These are phyloP conservation scores for Candida cerambycidarum DNA, from an alignment of 805 yeast genomes.

Conservation along the genomic window DNA sequence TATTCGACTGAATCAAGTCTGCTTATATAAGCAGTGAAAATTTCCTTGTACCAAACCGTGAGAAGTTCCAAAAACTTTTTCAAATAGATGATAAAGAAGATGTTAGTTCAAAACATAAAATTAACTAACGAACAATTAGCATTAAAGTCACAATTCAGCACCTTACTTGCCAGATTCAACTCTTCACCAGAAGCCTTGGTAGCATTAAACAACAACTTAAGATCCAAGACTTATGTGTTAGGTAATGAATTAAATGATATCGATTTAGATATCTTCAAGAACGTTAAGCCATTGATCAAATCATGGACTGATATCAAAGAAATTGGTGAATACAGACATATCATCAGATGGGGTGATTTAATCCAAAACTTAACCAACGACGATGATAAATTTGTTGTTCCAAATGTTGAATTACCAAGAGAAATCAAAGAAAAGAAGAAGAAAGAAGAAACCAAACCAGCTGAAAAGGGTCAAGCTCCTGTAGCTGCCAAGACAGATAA, in stretches of 20 bases:
- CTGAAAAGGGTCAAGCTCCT: slow-evolving; percentile 18
- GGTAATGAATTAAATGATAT: slow-evolving; percentile 66
- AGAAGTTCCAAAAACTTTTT: slow-evolving; percentile 5
- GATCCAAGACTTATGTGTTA: slow-evolving; percentile 66
- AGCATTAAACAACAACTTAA: slow-evolving; percentile 66
- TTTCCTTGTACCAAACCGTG: too few relatives aligned
- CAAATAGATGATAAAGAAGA: slow-evolving; percentile 10
- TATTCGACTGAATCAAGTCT: background rate
- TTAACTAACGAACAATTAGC: slow-evolving; percentile 57
- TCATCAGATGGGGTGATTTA: slow-evolving; percentile 89
- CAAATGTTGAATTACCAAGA: slow-evolving; percentile 69
- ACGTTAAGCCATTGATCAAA: slow-evolving; percentile 59
- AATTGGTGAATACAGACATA: slow-evolving; percentile 70
- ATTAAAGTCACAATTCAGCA: slow-evolving; percentile 72
- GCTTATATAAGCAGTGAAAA: background rate
- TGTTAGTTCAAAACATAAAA: slow-evolving; percentile 13
- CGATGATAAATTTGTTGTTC: slow-evolving; percentile 54
- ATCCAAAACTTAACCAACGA: slow-evolving; percentile 63
- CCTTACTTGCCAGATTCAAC: slow-evolving; percentile 60
- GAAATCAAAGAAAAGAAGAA: slow-evolving; percentile 67
- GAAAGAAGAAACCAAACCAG: slow-evolving; percentile 26
- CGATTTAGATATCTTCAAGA: slow-evolving; percentile 71
- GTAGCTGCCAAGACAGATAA: slow-evolving; percentile 34
- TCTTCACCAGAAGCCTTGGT: slow-evolving; percentile 36
- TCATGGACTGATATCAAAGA: slow-evolving; percentile 55